Evolutionary conservation across 495 filamentous ascomycete species (phyloP).

Genomic region (Penicillium canescens): DNA sequence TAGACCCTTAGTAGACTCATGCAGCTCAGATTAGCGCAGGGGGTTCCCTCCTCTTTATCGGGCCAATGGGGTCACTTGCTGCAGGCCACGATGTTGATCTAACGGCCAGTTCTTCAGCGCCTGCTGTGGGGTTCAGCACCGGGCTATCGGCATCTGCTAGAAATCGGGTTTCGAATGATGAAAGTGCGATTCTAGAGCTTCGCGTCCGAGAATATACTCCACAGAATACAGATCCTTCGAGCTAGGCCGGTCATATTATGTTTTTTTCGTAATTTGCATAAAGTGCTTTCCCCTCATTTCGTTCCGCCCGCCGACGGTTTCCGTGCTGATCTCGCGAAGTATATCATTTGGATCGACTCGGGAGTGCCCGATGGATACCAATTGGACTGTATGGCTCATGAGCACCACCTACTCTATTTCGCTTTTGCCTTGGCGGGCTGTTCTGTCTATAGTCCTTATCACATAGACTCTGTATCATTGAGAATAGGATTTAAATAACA

Average conservation of each 20-base stretch:
- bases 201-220: too few species aligned
- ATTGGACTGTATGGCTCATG: not conserved
- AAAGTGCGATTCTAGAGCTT: not conserved
- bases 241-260: too few species aligned
- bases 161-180: not conserved
- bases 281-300: conserved; percentile 3
- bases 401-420: too few species aligned
- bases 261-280: not conserved
- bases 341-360: not conserved
- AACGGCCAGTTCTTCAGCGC: not conserved
- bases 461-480: not conserved
- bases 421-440: too few species aligned
- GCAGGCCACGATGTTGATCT: conserved; percentile 8
- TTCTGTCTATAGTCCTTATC: not conserved
- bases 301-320: conserved; percentile 24
- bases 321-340: conserved; percentile 11
- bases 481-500: too few species aligned
- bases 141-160: not conserved
- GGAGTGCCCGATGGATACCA: not conserved
- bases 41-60: conserved; percentile 4
- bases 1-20: not conserved
- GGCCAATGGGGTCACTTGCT: not conserved
- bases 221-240: too few species aligned
- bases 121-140: not conserved
- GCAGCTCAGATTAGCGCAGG: not conserved